These are phyloP conservation scores for Cladosporium sp. DNA, from an alignment of 2,329 filamentous ascomycete species.

Conservation along the genomic window DNA sequence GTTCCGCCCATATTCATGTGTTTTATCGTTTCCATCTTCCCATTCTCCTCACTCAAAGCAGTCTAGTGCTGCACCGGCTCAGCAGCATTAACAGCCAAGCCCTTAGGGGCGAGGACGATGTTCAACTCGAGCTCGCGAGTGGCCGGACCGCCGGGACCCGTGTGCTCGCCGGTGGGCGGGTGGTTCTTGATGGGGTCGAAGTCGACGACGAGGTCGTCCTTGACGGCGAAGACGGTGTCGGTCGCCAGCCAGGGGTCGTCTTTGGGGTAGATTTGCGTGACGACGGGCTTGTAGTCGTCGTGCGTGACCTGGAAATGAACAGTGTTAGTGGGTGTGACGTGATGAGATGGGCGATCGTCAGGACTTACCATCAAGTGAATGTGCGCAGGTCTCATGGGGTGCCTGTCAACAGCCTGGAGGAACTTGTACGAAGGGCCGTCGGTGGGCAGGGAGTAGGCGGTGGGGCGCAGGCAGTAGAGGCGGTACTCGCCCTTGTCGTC, in stretches of 20 bases:
- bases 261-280: conserved; percentile 56
- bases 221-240: conserved; percentile 60
- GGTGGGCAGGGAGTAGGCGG: conserved; percentile 66
- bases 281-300: conserved; percentile 53
- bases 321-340: not conserved
- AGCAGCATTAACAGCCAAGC: conserved; percentile 3
- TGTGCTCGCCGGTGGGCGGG: conserved; percentile 42
- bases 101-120: conserved; percentile 49
- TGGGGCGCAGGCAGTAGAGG: conserved; percentile 73
- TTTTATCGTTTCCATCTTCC: not conserved
- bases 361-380: conserved; percentile 52
- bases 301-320: conserved; percentile 35
- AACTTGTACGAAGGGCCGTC: conserved; percentile 56
- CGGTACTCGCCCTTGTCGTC: conserved; percentile 66
- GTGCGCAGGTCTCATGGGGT: conserved; percentile 59
- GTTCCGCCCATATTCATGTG: no score
- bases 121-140: conserved; percentile 56
- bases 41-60: not conserved
- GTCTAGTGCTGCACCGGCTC: conserved; percentile 12
- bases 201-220: conserved; percentile 56
- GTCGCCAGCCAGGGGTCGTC: conserved; percentile 55
- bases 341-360: no score
- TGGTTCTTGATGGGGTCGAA: conserved; percentile 51
- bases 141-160: conserved; percentile 28
- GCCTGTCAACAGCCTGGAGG: conserved; percentile 52